These are phyloP conservation scores for Ustilago trichophora DNA, from an alignment of 1,284 basidiomycete species.

Conservation along the genomic window DNA sequence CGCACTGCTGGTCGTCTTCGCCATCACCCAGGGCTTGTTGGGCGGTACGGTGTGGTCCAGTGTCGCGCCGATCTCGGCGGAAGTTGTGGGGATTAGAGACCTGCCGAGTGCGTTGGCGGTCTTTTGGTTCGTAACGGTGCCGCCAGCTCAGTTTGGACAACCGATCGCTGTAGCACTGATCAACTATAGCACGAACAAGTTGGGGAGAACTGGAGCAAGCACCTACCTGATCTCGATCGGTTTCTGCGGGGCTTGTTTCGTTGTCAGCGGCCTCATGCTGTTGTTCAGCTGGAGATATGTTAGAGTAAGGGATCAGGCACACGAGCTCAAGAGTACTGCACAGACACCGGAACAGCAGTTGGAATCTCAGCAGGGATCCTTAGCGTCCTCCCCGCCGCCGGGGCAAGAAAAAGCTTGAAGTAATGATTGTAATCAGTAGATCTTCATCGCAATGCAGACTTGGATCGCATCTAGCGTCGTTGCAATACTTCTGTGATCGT, in stretches of 20 bases:
- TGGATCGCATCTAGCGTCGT: neutral
- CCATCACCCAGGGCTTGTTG: slow-evolving; percentile 67
- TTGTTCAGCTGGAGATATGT: slow-evolving; percentile 66
- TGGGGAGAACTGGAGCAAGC: slow-evolving; percentile 60
- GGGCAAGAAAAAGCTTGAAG: neutral
- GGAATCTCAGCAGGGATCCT: neutral
- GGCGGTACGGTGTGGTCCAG: slow-evolving; percentile 68
- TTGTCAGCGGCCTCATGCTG: slow-evolving; percentile 58
- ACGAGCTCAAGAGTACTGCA: slow-evolving; percentile 7
- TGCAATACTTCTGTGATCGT: too few species aligned
- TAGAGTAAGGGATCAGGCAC: slow-evolving; percentile 2
- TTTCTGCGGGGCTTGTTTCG: slow-evolving; percentile 66
- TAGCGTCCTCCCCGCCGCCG: neutral
- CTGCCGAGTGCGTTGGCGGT: slow-evolving; percentile 67
- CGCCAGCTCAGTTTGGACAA: slow-evolving; percentile 66
- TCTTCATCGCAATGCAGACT: neutral
- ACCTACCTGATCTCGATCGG: slow-evolving; percentile 67
- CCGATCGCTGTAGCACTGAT: slow-evolving; percentile 68
- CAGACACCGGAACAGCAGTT: neutral
- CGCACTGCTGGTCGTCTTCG: slow-evolving; percentile 67
- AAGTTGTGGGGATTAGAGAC: slow-evolving; percentile 68
- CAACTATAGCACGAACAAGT: slow-evolving; percentile 60
- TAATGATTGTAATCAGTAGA: too few species aligned
- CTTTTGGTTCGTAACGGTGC: slow-evolving; percentile 66
- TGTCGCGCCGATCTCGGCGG: slow-evolving; percentile 63